phyloP scores from a whole-genome alignment of 148 eudicot species.

The Chenopodium suecicum region DNA sequence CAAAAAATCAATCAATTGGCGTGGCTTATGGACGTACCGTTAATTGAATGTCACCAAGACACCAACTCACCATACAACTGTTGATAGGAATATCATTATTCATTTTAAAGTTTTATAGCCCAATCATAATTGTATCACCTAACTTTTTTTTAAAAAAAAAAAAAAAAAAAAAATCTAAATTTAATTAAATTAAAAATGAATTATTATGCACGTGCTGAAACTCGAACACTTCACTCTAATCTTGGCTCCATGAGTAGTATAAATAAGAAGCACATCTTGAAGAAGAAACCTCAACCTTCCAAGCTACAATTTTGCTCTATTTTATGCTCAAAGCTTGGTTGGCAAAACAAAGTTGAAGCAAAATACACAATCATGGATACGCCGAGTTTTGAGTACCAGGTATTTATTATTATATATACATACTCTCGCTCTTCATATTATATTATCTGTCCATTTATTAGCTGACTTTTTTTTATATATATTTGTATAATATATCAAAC shows the following conservation, averaged over 20 bases:
- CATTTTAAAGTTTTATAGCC: too few relatives aligned
- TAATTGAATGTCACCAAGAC: not conserved
- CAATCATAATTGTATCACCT: not conserved
- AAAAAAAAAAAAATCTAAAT: too few relatives aligned
- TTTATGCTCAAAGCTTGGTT: not conserved
- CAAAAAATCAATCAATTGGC: too few relatives aligned
- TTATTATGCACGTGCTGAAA: conserved; percentile 18
- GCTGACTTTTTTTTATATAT: not conserved
- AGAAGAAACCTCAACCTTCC: not conserved
- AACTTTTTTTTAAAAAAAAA: not conserved
- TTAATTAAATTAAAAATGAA: not conserved
- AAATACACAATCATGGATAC: not conserved
- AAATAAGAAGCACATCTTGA: not conserved
- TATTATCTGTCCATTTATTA: not conserved
- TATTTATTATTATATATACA: not conserved
- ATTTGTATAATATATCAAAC: too few relatives aligned
- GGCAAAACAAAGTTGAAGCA: not conserved
- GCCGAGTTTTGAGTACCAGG: not conserved
- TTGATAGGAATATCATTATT: too few relatives aligned
- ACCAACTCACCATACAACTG: not conserved
- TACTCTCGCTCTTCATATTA: too few relatives aligned
- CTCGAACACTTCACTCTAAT: not conserved
- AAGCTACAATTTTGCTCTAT: not conserved
- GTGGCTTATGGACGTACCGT: not conserved
- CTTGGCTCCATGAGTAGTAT: not conserved